Evolutionary conservation across 805 yeast genomes (phyloP).

Genomic region (Isabelozyma rhagii): DNA sequence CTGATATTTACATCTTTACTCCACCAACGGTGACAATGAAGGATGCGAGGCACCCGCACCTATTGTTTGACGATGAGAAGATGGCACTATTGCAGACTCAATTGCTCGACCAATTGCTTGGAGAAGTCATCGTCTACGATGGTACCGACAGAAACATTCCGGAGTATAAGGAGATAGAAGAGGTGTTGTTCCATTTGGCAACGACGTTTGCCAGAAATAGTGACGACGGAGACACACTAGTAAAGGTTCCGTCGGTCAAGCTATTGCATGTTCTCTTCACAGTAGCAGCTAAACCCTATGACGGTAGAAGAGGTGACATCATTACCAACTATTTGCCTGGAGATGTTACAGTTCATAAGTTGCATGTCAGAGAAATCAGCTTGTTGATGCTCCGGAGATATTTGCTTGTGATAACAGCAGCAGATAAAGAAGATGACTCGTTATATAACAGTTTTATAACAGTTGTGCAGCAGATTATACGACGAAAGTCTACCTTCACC

Average conservation of each 20-base stretch:
- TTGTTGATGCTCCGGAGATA: slow-evolving; percentile 4
- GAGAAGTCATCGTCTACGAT: slow-evolving; percentile 10
- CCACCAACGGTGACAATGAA: too few relatives aligned
- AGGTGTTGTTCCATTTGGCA: slow-evolving; percentile 24
- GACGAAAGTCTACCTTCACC: background rate
- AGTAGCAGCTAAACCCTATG: slow-evolving; percentile 14
- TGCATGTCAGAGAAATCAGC: slow-evolving; percentile 19
- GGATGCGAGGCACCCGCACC: slow-evolving; percentile 1
- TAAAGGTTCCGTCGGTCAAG: slow-evolving; percentile 22
- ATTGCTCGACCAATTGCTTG: slow-evolving; percentile 18
- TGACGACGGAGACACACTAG: background rate
- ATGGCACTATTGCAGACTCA: background rate
- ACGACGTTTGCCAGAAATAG: slow-evolving; percentile 5
- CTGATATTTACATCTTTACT: too few relatives aligned
- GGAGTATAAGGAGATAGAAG: slow-evolving; percentile 25
- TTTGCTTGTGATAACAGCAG: background rate
- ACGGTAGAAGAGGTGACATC: background rate
- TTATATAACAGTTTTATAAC: background rate
- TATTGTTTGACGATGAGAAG: background rate
- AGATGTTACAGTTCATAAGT: slow-evolving; percentile 12
- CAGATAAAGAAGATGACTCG: background rate
- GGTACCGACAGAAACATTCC: slow-evolving; percentile 17
- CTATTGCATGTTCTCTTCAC: slow-evolving; percentile 29
- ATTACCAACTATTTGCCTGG: background rate
- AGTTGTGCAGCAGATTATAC: background rate